Percentiles rank a stretch among this genome's conserved stretches.
These are phyloP conservation scores for Backusella luteola DNA, from an alignment of 192 early-diverging fungal genomes.

Conservation along the genomic window DNA sequence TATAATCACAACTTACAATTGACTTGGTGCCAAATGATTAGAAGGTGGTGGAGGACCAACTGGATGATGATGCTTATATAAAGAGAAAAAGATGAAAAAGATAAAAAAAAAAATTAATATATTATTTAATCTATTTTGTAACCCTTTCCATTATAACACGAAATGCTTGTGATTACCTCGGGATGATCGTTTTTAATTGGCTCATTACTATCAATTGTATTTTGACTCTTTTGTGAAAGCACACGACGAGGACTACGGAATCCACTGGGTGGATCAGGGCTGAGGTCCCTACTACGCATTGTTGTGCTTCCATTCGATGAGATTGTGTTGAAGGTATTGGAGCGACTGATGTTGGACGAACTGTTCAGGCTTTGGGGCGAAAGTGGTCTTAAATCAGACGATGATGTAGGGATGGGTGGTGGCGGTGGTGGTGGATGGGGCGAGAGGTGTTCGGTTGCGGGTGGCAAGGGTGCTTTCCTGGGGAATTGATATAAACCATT, in stretches of 20 bases:
- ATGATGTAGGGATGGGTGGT: neutral
- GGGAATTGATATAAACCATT: conserved; percentile 37
- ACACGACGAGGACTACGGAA: conserved; percentile 11
- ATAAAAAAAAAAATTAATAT: neutral
- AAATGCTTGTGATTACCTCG: neutral
- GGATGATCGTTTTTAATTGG: neutral
- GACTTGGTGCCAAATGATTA: neutral
- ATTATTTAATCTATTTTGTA: conserved; percentile 4
- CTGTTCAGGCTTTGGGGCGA: conserved; percentile 22
- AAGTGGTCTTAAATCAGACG: conserved; percentile 9
- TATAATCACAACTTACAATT: neutral
- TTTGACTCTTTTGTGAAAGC: conserved; percentile 14
- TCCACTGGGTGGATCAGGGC: neutral
- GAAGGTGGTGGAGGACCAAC: neutral
- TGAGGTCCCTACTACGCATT: neutral
- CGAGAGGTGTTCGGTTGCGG: neutral
- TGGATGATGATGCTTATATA: neutral
- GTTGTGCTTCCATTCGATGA: conserved; percentile 1
- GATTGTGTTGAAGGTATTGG: conserved; percentile 35
- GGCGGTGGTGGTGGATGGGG: neutral
- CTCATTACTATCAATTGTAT: conserved; percentile 3
- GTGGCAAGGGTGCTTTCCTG: conserved; percentile 34
- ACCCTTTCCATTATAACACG: neutral
- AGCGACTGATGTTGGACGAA: conserved; percentile 26
- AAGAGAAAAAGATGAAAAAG: neutral